Base-by-base conservation (phyloP, 257 asterid species). In the Jacaranda mimosifolia region DNA sequence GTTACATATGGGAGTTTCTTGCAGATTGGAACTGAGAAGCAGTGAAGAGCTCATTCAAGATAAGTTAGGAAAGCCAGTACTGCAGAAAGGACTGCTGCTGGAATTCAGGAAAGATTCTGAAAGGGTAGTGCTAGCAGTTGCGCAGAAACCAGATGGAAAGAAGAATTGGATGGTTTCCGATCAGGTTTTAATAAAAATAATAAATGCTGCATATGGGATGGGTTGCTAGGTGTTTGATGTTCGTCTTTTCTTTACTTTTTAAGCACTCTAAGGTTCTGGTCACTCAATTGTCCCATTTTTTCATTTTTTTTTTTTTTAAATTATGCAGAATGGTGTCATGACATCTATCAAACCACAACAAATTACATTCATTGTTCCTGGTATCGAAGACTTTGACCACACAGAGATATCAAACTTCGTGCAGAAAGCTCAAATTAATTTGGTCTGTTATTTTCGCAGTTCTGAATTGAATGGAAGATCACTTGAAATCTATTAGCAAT, bases 81-180 rank as follows among this genome's bases (percentile, higher is more conserved):
- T 93, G 68, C 84, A 83, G 85, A 87, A 87, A 86, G 99, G 99
- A 32, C 66, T 91, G 76, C 82, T 96, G 77, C 86, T 96, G 81
- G 99, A 96, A 83, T 96, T 93, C 88, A 91, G 87, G 92, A 93
- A 96, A 87, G 99, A 90, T 71, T 10, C 97, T 1, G 97, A 89
- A n/a, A 88, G 94, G 85, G 84, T 89, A 71, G 77, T 91, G 80
- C 88, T 96, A 35, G 99, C 96, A 35, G 99, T 93, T 83, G 92
- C 86, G 55, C 96, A 88, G 82, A 91, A 80, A 87, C 99, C 97
- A 11, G 98, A 96, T 80, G 99, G 99, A 70, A 96, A 96, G 85
- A 96, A 87, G 89, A 96, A 93, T 77, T 96, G 99, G 98, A 89
- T 88, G 85, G 99, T 96, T 76, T 85, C 83, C 7, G 98, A 96